Base-by-base conservation (phyloP, 148 eudicot genomes). In the Fagopyrum homotropicum region DNA sequence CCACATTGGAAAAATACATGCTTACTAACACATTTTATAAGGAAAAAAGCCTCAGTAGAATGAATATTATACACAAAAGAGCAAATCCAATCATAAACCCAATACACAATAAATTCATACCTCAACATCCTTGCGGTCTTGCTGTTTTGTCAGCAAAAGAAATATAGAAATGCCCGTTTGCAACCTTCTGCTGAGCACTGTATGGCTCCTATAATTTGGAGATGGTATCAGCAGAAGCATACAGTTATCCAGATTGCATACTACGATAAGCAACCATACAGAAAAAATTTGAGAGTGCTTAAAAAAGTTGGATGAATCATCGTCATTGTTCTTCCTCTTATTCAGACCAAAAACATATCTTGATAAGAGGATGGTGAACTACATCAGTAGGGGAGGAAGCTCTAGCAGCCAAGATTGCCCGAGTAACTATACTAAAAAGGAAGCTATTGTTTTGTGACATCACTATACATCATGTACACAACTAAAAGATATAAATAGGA, bases 91-190 rank as follows among this genome's bases (percentile, higher is more conserved):
- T 15, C 46, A 40, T 22, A 66, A 14, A 66, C 71, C 46, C 47
- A 9, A 49, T 45, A 17, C 54, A 47, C 15, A 19, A 72, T 57
- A 78, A 59, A 73, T 56, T 77, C 75, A 81, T 49, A 95, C 99
- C 97, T 92, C 97, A 77, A 86, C 87, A 83, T 92, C 99, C 84
- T 84, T 95, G 85, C 92, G 96, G 81, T 95, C 99, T 75, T 95
- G 97, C 29, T 86, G 91, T 81, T 95, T 95, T 81, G 97, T 86
- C 73, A 89, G 97, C 78, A 96, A 95, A 73, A 95, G 92, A 79
- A 95, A 83, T 96, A 95, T 87, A 49, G 91, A 90, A 92, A 78
- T 48, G 96, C 92, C 79, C 96, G 93, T 76, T 89, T 95, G 70
- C 99, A 76, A 80, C 79, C 81, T 95, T 97, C 64, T 90, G 99